A percentile compares a stretch with the other conserved stretches of the same genome.
Evolutionary conservation across 169 alveolate genomes (phyloP).

Genomic region (Plasmodium gonderi): DNA sequence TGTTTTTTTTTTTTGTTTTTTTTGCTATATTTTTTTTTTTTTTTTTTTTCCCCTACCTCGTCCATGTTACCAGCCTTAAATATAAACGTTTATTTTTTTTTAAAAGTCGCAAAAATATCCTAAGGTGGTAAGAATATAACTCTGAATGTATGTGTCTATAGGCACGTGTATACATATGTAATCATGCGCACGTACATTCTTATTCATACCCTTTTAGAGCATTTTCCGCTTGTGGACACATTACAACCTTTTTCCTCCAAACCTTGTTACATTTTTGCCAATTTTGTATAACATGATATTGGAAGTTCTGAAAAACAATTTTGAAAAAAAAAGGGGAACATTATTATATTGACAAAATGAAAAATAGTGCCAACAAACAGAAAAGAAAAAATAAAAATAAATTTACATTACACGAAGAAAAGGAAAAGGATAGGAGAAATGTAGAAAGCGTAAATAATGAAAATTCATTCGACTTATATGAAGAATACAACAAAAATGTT

Average conservation of each 20-base stretch:
- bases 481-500: background rate
- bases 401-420: conserved; percentile 20
- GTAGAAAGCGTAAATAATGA: conserved; percentile 48
- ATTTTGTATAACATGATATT: conserved; percentile 28
- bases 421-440: conserved; percentile 35
- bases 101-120: background rate
- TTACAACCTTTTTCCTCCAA: conserved; percentile 4
- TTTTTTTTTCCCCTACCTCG: background rate
- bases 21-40: background rate
- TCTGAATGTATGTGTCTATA: background rate
- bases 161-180: background rate
- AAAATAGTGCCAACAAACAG: conserved; percentile 13
- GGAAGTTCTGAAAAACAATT: conserved; percentile 54
- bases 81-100: conserved; percentile 8
- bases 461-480: conserved; percentile 8
- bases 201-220: background rate
- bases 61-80: no score
- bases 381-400: conserved; percentile 35
- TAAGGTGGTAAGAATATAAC: background rate
- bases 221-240: background rate
- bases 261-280: conserved; percentile 2
- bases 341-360: conserved; percentile 42
- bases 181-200: background rate
- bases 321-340: conserved; percentile 56
- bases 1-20: background rate